A percentile compares a stretch with the other conserved stretches of the same genome.
These are phyloP conservation scores for Panicum hallii DNA, from an alignment of 202 grass and related monocot genomes.

Conservation along the genomic window DNA sequence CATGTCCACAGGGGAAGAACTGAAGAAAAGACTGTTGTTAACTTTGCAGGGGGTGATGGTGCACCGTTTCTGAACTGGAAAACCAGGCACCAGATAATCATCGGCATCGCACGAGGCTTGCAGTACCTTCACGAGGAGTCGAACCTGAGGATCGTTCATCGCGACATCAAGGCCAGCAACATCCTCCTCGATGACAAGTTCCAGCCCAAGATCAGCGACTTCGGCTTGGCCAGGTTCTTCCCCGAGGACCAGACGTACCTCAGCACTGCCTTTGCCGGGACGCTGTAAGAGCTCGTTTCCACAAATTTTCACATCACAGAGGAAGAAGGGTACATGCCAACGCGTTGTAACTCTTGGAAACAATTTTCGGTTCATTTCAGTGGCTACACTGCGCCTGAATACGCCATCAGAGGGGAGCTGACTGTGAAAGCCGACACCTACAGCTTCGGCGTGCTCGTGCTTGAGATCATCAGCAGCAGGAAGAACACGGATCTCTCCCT, in stretches of 20 bases:
- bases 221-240: conserved; percentile 75
- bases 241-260: conserved; percentile 73
- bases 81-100: conserved; percentile 60
- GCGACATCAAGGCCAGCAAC: conserved; percentile 82
- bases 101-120: conserved; percentile 48
- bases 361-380: conserved; percentile 20
- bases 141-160: conserved; percentile 72
- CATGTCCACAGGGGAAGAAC: not conserved
- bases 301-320: not conserved
- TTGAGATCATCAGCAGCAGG: conserved; percentile 69
- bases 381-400: conserved; percentile 74
- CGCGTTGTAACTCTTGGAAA: not conserved
- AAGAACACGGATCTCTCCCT: conserved; percentile 74
- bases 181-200: conserved; percentile 80
- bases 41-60: conserved; percentile 39
- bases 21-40: not conserved
- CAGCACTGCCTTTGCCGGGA: conserved; percentile 62
- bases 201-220: conserved; percentile 70
- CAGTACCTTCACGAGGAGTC: conserved; percentile 82
- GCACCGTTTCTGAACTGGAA: conserved; percentile 57
- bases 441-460: conserved; percentile 73
- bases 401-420: conserved; percentile 69
- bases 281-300: conserved; percentile 41
- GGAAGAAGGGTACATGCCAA: too few relatives aligned
- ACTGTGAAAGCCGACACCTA: conserved; percentile 73